These are phyloP conservation scores for Gossypium rotundifolium DNA, from an alignment of 345 rosid species.

Conservation along the genomic window DNA sequence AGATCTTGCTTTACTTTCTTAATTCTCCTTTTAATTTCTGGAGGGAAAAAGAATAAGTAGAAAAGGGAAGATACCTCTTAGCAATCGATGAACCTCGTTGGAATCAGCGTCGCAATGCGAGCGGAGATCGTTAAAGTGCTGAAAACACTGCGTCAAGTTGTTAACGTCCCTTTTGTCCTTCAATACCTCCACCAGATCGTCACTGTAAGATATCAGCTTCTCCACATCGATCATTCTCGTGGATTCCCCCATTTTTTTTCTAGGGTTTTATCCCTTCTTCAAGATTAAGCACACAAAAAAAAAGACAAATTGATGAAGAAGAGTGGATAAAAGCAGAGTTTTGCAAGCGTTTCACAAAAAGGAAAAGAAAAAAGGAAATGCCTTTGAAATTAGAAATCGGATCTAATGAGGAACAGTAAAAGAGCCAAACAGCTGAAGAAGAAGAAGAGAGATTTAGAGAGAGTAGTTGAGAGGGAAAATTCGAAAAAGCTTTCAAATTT, in stretches of 20 bases:
- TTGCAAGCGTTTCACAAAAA: neutral
- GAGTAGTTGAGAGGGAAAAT: neutral
- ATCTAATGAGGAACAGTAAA: neutral
- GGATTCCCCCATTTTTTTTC: constrained; percentile 9
- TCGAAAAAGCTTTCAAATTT: neutral
- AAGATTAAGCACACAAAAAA: neutral
- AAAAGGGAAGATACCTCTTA: constrained; percentile 1
- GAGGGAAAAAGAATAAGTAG: neutral
- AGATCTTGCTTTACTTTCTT: neutral
- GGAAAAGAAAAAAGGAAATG: neutral
- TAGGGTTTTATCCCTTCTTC: constrained; percentile 5
- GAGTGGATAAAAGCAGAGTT: neutral
- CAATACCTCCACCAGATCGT: constrained; percentile 7
- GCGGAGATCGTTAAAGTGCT: neutral
- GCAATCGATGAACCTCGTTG: constrained; percentile 5
- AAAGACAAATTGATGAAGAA: neutral
- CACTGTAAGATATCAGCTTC: constrained; percentile 8
- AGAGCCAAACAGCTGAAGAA: neutral
- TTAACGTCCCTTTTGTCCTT: constrained; percentile 6
- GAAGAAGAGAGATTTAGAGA: neutral
- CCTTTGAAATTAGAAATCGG: neutral
- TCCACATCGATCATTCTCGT: constrained; percentile 8
- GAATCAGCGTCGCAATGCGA: constrained; percentile 6
- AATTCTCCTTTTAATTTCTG: too few species aligned
- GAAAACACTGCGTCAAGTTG: constrained; percentile 1